phyloP scores from a whole-genome alignment of 1,139 yeast genomes.

The Scheffersomyces lignicola region DNA sequence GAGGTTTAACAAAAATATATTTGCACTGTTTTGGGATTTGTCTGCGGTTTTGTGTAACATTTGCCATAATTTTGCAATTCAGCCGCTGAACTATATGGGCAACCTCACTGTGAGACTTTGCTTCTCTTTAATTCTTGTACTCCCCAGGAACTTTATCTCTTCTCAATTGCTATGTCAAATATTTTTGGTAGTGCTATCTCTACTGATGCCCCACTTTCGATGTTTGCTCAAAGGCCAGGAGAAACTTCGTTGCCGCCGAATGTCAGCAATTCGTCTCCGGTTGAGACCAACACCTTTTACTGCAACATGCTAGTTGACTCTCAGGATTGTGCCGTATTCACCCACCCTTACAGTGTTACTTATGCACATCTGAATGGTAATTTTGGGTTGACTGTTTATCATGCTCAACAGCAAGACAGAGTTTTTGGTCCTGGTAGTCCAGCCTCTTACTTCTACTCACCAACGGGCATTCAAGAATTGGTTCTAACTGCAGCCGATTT shows the following conservation, averaged over 20 bases:
- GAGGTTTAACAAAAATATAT: too few relatives aligned
- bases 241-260: constrained; percentile 34
- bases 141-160: background rate
- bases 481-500: constrained; percentile 36
- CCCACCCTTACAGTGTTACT: constrained; percentile 48
- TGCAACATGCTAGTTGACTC: constrained; percentile 44
- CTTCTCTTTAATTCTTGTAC: too few relatives aligned
- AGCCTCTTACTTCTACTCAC: constrained; percentile 46
- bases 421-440: constrained; percentile 46
- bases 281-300: constrained; percentile 48
- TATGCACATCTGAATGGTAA: constrained; percentile 38
- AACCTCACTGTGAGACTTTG: background rate
- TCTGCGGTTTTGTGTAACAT: too few relatives aligned
- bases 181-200: constrained; percentile 22
- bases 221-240: constrained; percentile 16
- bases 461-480: constrained; percentile 46
- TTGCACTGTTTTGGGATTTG: too few relatives aligned
- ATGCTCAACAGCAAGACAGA: constrained; percentile 40
- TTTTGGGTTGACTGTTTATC: constrained; percentile 44
- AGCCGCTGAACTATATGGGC: background rate
- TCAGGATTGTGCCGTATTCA: constrained; percentile 49
- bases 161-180: constrained; percentile 11
- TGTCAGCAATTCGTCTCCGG: constrained; percentile 26
- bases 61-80: background rate
- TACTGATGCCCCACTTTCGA: constrained; percentile 24